These are phyloP conservation scores for Pseudogymnoascus sp. DNA, from an alignment of 2,329 filamentous ascomycete genomes.

Conservation along the genomic window DNA sequence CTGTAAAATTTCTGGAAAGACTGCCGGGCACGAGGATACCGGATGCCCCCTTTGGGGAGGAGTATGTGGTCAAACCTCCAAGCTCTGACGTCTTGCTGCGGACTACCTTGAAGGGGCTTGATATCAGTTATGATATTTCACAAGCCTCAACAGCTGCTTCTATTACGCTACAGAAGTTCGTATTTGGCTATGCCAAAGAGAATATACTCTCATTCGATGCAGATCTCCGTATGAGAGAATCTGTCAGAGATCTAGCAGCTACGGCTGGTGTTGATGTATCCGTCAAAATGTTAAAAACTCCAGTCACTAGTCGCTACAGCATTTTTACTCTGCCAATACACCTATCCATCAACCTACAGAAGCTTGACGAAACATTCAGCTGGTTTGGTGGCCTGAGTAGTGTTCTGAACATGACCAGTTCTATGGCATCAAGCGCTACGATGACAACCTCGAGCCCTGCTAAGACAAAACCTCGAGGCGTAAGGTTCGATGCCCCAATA, in stretches of 20 bases:
- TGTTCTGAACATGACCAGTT: conserved; percentile 80
- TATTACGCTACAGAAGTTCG: conserved; percentile 46
- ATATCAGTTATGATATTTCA: conserved; percentile 17
- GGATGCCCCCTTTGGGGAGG: conserved; percentile 14
- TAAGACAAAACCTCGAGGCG: conserved; percentile 46
- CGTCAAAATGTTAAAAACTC: conserved; percentile 43
- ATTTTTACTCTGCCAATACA: conserved; percentile 72
- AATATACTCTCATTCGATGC: conserved; percentile 59
- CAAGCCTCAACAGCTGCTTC: conserved; percentile 20
- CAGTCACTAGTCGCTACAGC: conserved; percentile 47
- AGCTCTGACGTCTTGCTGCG: conserved; percentile 26
- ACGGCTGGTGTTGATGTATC: conserved; percentile 52
- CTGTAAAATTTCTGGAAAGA: conserved; percentile 28
- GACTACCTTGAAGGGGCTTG: conserved; percentile 24
- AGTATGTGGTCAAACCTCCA: conserved; percentile 6
- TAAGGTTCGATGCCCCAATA: conserved; percentile 50
- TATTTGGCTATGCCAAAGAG: conserved; percentile 55
- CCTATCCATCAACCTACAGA: conserved; percentile 69
- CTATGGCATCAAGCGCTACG: conserved; percentile 68
- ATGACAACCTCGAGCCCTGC: conserved; percentile 32
- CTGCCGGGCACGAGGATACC: conserved; percentile 22
- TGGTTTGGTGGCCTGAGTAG: conserved; percentile 90
- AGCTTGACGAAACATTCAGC: conserved; percentile 76
- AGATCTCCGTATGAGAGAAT: conserved; percentile 50
- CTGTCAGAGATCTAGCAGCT: conserved; percentile 52